Base-by-base conservation (phyloP, 805 yeast genomes). In the Saccharomycopsis sp. region DNA sequence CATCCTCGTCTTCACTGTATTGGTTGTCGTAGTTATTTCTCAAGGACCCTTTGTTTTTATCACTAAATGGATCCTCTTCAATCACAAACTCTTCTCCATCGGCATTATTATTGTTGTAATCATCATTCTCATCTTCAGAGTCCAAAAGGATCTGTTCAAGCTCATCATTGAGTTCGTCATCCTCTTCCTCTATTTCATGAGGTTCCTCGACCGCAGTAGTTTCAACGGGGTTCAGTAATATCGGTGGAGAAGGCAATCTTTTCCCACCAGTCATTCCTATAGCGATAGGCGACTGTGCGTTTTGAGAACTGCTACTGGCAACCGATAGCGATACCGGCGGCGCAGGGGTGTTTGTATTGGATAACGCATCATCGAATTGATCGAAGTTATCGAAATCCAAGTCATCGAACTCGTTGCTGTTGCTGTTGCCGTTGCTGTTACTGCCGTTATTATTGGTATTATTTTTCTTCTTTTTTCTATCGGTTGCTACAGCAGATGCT, bases 301-400 rank as follows among this genome's bases (percentile, higher is more conserved):
- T 44, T 44, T 19, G 19, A 44, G 20, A 17, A 8, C 12, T 44
- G 50, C 20, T 44, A 5, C 8, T 5, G 3, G 22, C 23, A 17
- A 44, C 9, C 50, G 12, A 20, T 8, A 44, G 15, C 17, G 50
- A 12, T 15, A 15, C 9, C 8, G 50, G 20, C 12, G 52, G 29
- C 23, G 29, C 52, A 14, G 52, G 52, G 9, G 52, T 23, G n/a
- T 49, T 49, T n/a, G 15, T 49, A 12, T 17, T 25, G 22, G 61
- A 58, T n/a, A 58, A 51, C 15, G 53, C 61, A 20, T 61, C 63
- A 42, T 58, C 56, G 34, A 61, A 61, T 20, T 61, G 63, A 41
- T 61, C 63, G 53, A 61, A 61, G 29, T 61, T 58, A 42, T 61
- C 63, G 29, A 61, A 56, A 52, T 61, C 47, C 12, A 58, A 58